Percentiles rank a stretch among this genome's conserved stretches.
Conservation (phyloP, 2,329 filamentous ascomycete genomes). For the Fusarium torreyae region DNA sequence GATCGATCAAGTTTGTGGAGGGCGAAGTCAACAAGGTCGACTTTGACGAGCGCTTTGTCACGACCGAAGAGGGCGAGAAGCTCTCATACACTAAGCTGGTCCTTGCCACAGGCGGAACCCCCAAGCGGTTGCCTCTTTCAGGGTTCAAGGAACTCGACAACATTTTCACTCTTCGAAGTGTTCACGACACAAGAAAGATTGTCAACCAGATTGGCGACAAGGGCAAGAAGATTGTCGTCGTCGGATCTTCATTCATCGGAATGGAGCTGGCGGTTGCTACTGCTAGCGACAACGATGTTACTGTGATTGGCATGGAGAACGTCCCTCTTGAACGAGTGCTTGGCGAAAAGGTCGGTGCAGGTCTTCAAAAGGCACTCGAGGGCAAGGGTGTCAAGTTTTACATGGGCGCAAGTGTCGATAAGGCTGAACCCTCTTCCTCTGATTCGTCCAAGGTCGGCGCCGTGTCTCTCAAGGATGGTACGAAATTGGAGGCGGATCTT, state of each 20-base stretch:
- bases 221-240: conserved; percentile 91
- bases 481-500: conserved; percentile 85
- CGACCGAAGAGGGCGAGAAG: conserved; percentile 81
- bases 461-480: conserved; percentile 88
- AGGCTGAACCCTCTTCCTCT: conserved; percentile 79
- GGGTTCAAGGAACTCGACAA: conserved; percentile 91
- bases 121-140: conserved; percentile 81
- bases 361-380: conserved; percentile 85
- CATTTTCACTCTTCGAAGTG: conserved; percentile 85
- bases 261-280: conserved; percentile 96
- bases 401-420: conserved; percentile 85
- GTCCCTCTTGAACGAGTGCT: conserved; percentile 89
- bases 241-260: conserved; percentile 96
- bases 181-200: conserved; percentile 85
- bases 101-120: conserved; percentile 87
- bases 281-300: conserved; percentile 84
- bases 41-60: conserved; percentile 79
- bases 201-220: conserved; percentile 83
- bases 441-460: conserved; percentile 82
- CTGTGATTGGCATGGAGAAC: conserved; percentile 89
- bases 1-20: conserved; percentile 69
- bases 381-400: conserved; percentile 91
- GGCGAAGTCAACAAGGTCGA: conserved; percentile 82
- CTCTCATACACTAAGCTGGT: conserved; percentile 89
- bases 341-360: conserved; percentile 83